Evolutionary conservation across 1,284 basidiomycete genomes (phyloP), one percentile per base, ranked within the genome.

Genomic region (Mixia osmundae): DNA sequence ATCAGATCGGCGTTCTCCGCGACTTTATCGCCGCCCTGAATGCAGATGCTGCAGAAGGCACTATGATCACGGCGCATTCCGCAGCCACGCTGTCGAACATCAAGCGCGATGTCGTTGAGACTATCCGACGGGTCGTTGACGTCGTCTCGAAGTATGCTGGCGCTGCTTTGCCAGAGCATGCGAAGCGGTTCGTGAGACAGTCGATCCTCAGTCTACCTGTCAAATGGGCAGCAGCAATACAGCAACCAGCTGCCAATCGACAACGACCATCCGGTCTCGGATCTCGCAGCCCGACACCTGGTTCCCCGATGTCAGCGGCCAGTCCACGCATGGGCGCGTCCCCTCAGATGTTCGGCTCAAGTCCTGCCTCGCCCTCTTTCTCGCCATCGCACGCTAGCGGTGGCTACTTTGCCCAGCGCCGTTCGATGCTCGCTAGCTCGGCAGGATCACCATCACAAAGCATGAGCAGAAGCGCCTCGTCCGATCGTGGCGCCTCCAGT

Each of bases 91-190:
- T 89, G 18, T 62, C 67, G 0, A 63, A 70, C 33, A 73, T 82
- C 37, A 75, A 79, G 39, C 64, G 66, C 23, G 79, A 87, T 47
- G 70, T 89, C 20, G 73, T 87, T 19, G 66, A 73, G 32, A 87
- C 82, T 11, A 71, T 89, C 39, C 68, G 77, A 18, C 74, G 82
- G 50, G 80, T 82, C 3, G 80, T 89, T 15, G 75, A 78, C 39
- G 75, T 89, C 11, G 74, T 89, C 8, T 72, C 69, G 39, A 75
- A 72, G 45, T 85, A 87, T 47, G 76, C 80, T 0, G 82, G 82
- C 10, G 67, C 65, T 3, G 69, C 79, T 0, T 63, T 89, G 5
- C 82, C 79, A 0, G 82, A 83, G 50, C 77, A 74, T 3, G 82
- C 82, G 0, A 65, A 74, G 25, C 59, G 61, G 3, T 67, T 71